Base-by-base conservation (phyloP, 1,284 basidiomycete species). In the Bjerkandera adusta region DNA sequence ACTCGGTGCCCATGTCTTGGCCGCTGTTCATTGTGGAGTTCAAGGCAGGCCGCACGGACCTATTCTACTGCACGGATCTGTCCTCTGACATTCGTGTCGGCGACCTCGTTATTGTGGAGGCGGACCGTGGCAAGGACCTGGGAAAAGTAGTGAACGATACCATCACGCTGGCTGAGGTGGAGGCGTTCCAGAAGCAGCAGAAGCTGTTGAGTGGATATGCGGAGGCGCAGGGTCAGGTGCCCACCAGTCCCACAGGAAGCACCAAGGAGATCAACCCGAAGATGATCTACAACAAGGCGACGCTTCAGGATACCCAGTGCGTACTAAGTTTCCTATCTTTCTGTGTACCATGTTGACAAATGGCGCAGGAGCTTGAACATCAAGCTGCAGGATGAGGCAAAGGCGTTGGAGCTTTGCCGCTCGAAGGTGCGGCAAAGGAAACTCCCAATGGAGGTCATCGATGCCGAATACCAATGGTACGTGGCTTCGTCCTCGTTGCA, bases 11-110 rank as follows among this genome's bases (percentile, higher is more conserved):
- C 0, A 68, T 85, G 13, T 81, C 83, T 20, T 92, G 89, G 71
- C 90, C 89, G n/a, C 77, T 98, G 4, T 98, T 84, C 73, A 95
- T 98, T 59, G 90, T 98, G 58, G 91, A 97, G 62, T 99, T 99
- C 76, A 98, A 98, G 71, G 93, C 93, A 0, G 92, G 92, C 0
- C 82, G 96, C 22, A 95, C 93, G 51, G 96, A 98, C 66, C 71
- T 99, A 26, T 97, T 93, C 68, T 98, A 96, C 68, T 78, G 86
- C 56, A 84, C 83, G 2, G 85, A 92, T 58, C 70, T 79, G 15
- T 65, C 71, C 47, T 67, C 72, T 25, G 78, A 89, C 55, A 79
- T 93, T 48, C 75, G 79, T 12, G 80, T 85, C 13, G 95, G 92
- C 3, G 96, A 98, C 63, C 70, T 95, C 35, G 96, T 98, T 47